Base-by-base conservation (phyloP, 345 rosid species). In the Iberis pinnata region DNA sequence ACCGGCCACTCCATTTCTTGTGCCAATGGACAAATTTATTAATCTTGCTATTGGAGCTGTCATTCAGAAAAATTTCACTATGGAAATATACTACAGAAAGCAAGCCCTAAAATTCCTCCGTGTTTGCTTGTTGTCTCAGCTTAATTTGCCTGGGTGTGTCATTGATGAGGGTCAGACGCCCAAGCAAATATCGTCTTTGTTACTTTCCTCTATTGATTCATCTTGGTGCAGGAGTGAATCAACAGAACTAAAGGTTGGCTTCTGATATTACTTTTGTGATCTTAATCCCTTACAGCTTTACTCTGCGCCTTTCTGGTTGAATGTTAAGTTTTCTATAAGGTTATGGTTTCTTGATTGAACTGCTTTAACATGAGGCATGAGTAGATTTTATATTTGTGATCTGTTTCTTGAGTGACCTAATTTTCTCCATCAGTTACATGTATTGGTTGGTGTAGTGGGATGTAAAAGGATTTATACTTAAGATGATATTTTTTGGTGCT, bases 1-100 rank as follows among this genome's bases (percentile, higher is more conserved):
- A 76, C 96, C 98, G 12, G 70, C 92, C 43, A 90, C 95, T 53
- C 92, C 95, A n/a, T 84, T 90, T 81, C 75, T 88, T 78, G 96
- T 90, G 67, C 95, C 98, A 43, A 44, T 90, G 70, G 98, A 90
- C 68, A 81, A 86, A 67, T 87, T 79, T 72, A 78, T 90, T 65
- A 87, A 82, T 81, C 93, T 90, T 76, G 88, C 98, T 63, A 92
- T 88, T 39, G 82, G 80, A 53, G 88, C 95, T 68, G 78, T 87
- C 50, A 79, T 78, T 76, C 70, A 78, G 72, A 81, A 72, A 73
- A 75, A 58, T 32, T 55, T 62, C 58, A 74, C 75, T 55, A 64
- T 79, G 49, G 93, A 84, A 48, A 61, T 82, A 44, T 81, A 82
- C 75, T 87, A 81, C 67, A 67, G 88, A 49, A 87, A 78, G 74